Base-by-base conservation (phyloP, 2,329 filamentous ascomycete genomes). In the Calycina herbarum region DNA sequence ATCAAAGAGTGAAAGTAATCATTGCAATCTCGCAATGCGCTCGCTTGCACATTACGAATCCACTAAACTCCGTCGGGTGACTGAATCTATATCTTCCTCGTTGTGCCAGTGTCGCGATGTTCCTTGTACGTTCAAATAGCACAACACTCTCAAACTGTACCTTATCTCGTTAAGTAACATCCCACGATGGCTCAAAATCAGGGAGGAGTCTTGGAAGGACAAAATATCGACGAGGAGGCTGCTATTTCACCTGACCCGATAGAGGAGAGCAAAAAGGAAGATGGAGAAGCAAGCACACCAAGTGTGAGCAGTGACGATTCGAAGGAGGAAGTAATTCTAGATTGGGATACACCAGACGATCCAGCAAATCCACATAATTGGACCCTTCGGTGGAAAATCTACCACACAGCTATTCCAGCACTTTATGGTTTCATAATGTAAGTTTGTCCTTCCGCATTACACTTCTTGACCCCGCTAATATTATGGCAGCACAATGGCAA, bases 361-460 rank as follows among this genome's bases (percentile, higher is more conserved):
- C 27, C 58, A 20, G 68, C 33, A 5, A 70, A 74, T 61, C 72
- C 73, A 11, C 56, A 67, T 17, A 74, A 72, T 48, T 74, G 73
- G 73, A 29, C 66, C 17, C 27, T 62, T n/a, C 59, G 63, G 20
- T 73, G 72, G 48, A 70, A 69, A 48, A 45, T 68, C 2, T 72
- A 69, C 45, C 71, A 74, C 33, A 74, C 71, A 11, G 58, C 66
- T 0, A 66, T 73, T 29, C 69, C 71, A 15, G 72, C 71, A 6
- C 20, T 73, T 5, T 72, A 68, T 67, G 70, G 70, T 2, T 73
- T 74, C 56, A 63, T 69, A 0, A 48, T 72, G 73, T 73, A 62
- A 66, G 71, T 65, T 38, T 20, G 13, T 40, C 15, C 8, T 31
- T 40, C 29, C 13, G 33, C 27, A 29, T 29, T 29, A 29, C 29